phyloP scores from a whole-genome alignment of 176 grass and related monocot species.

The Ampelocalamus luodianensis region DNA sequence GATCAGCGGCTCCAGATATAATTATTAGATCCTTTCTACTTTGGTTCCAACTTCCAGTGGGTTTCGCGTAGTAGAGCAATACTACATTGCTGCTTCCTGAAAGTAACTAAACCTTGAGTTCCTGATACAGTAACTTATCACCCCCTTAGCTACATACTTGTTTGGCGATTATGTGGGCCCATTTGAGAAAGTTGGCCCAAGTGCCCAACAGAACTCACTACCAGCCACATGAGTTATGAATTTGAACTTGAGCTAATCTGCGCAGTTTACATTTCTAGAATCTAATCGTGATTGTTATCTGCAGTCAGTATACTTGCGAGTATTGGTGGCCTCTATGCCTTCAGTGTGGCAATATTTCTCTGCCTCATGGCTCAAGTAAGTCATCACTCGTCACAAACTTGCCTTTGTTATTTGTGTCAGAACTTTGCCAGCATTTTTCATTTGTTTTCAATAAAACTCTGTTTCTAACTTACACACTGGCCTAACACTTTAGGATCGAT shows the following conservation, averaged over 20 bases:
- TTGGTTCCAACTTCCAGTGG: neutral
- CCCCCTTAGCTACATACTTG: neutral
- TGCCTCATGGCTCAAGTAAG: slow-evolving; percentile 90
- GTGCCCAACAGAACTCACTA: neutral
- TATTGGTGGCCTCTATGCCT: slow-evolving; percentile 88
- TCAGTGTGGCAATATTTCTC: slow-evolving; percentile 80
- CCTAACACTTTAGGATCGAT: neutral
- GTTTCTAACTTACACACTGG: neutral
- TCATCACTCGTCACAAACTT: slow-evolving; percentile 21
- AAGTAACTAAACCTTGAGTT: slow-evolving; percentile 1
- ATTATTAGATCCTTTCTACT: neutral
- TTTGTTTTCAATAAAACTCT: neutral
- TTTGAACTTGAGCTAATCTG: slow-evolving; percentile 2
- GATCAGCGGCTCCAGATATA: neutral
- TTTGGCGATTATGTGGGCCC: neutral
- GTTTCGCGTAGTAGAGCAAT: neutral
- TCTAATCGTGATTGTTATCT: slow-evolving; percentile 43
- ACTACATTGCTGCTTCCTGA: neutral
- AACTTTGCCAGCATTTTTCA: neutral
- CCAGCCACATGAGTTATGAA: neutral
- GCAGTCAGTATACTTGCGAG: slow-evolving; percentile 91
- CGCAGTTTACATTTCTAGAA: neutral
- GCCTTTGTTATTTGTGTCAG: neutral
- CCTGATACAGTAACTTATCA: neutral
- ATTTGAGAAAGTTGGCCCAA: slow-evolving; percentile 17